Base-by-base conservation (phyloP, 805 yeast species). In the Yamadazyma paraphyllophila region DNA sequence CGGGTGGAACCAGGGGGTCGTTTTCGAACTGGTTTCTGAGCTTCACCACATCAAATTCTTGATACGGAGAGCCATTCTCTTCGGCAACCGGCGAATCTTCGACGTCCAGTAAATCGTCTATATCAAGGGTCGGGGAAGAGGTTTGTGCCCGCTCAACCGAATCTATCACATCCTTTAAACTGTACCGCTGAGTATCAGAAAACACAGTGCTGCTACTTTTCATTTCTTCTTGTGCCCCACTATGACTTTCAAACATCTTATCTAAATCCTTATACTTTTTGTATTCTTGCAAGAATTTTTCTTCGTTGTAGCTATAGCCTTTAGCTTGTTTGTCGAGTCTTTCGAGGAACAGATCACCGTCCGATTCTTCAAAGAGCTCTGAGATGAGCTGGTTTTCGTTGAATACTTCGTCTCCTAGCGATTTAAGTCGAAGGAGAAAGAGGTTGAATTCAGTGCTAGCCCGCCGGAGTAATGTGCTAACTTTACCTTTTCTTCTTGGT, bases 321-420 rank as follows among this genome's bases (percentile, higher is more conserved):
- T 45, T 59, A 39, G 43, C 31, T 31, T 50, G 44, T 38, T 53
- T 48, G 17, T 60, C 74, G 50, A 60, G 59, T 33, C 51, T 36
- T 16, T 59, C 62, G 9, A 50, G 11, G 9, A 47, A 15, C 10
- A 48, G 44, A 55, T 59, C 76, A 36, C 44, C 61, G 55, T 53
- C 77, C 52, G 49, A 66, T 47, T 52, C 70, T 7, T 71, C 71
- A 55, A 82, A 82, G 10, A 81, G 60, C 34, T 77, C 80, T 41
- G 72, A 75, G 0, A 76, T 66, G 1, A 69, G 64, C 50, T 79
- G 81, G 63, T 77, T 80, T 3, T 76, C 67, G 14, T 70, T 66
- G 34, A 78, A 66, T 2, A 70, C 71, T 15, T 73, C 78, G 51
- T 80, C 82, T 2, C 82, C 72, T 0, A 80, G 49, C 7, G 69